phyloP scores from a whole-genome alignment of 306 rosid species.

The Prunus campanulata region DNA sequence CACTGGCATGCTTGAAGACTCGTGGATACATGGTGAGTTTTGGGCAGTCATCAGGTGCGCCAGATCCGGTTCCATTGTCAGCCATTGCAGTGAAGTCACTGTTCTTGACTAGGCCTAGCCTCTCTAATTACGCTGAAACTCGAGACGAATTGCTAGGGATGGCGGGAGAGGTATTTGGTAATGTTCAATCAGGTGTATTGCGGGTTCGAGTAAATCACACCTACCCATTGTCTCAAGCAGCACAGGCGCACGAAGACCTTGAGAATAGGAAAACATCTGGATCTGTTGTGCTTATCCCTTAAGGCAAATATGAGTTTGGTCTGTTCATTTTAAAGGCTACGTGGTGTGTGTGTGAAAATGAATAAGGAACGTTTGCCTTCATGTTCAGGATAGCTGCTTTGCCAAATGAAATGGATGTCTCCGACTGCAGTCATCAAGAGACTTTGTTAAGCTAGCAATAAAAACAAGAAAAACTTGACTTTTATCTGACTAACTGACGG shows the following conservation, averaged over 20 bases:
- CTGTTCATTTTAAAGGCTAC: neutral
- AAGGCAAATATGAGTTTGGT: neutral
- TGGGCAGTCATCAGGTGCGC: constrained; percentile 85
- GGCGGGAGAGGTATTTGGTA: constrained; percentile 72
- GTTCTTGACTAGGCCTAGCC: constrained; percentile 76
- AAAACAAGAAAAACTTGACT: too few relatives aligned
- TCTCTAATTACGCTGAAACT: constrained; percentile 53
- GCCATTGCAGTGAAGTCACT: constrained; percentile 60
- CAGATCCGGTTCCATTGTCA: constrained; percentile 84
- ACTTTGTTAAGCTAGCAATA: too few relatives aligned
- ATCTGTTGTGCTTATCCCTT: constrained; percentile 77
- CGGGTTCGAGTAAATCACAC: constrained; percentile 77
- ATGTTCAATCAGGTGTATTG: constrained; percentile 51
- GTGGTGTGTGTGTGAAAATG: neutral
- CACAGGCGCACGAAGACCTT: constrained; percentile 75
- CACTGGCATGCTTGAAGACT: constrained; percentile 67
- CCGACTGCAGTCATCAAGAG: too few relatives aligned
- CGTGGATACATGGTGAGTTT: constrained; percentile 79
- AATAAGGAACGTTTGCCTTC: neutral
- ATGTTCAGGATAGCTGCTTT: too few relatives aligned
- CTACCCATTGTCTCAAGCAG: constrained; percentile 74
- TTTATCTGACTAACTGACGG: constrained; percentile 4
- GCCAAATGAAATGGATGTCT: too few relatives aligned
- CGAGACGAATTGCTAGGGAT: constrained; percentile 67
- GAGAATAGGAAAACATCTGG: constrained; percentile 81